phyloP scores from a whole-genome alignment of 1,284 basidiomycete genomes.

The Austroboletus rostrupii region DNA sequence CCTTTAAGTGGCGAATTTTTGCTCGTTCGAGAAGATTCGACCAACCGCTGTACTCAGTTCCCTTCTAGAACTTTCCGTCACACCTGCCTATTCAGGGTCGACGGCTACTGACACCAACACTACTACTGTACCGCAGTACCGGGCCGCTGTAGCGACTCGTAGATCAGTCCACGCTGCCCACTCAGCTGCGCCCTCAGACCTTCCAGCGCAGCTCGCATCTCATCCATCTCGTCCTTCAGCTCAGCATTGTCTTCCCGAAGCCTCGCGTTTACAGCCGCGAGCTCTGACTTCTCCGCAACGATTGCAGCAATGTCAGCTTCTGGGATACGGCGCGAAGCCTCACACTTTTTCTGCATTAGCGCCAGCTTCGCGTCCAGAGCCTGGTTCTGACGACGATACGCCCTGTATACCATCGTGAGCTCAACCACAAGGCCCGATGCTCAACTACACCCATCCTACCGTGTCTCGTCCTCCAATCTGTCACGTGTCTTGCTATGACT shows the following conservation, averaged over 20 bases:
- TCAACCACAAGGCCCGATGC: background rate
- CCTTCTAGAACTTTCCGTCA: conserved; percentile 31
- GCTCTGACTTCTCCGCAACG: conserved; percentile 42
- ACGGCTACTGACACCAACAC: background rate
- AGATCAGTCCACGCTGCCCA: conserved; percentile 43
- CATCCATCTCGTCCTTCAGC: conserved; percentile 63
- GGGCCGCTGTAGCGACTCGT: conserved; percentile 26
- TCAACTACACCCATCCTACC: conserved; percentile 39
- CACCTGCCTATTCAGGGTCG: conserved; percentile 29
- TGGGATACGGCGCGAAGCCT: conserved; percentile 33
- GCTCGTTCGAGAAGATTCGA: conserved; percentile 57
- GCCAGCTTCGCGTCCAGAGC: conserved; percentile 52
- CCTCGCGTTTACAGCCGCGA: conserved; percentile 45
- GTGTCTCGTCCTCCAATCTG: conserved; percentile 49
- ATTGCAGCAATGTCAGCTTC: conserved; percentile 40
- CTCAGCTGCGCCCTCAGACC: conserved; percentile 52
- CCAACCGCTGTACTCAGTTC: conserved; percentile 10
- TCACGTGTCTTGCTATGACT: conserved; percentile 49
- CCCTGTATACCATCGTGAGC: conserved; percentile 35
- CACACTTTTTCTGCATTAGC: conserved; percentile 33
- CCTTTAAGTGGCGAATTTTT: conserved; percentile 40
- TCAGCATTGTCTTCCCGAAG: conserved; percentile 56
- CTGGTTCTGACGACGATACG: conserved; percentile 53
- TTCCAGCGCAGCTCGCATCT: conserved; percentile 69
- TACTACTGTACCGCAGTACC: conserved; percentile 10